Percentiles rank a stretch among this genome's conserved stretches.
Conservation (phyloP, 2,329 filamentous ascomycete species). For the Epichloe glyceriae region DNA sequence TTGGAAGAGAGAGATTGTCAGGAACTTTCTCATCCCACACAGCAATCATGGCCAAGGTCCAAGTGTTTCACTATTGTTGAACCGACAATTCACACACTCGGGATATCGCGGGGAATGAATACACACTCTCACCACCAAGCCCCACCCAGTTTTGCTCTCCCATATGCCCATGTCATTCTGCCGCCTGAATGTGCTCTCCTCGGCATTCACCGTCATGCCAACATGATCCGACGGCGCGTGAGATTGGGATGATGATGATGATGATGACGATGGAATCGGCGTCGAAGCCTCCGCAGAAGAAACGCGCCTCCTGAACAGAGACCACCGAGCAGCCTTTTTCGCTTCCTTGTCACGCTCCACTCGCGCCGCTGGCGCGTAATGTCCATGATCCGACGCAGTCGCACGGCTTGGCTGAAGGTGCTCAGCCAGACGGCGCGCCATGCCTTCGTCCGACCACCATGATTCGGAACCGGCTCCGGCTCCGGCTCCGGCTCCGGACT, state of each 20-base stretch:
- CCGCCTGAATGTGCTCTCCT: constrained; percentile 36
- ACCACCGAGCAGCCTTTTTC: constrained; percentile 16
- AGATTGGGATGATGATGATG: background rate
- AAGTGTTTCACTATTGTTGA: no score
- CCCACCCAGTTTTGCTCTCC: constrained; percentile 38
- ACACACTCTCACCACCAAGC: constrained; percentile 26
- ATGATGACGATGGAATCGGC: background rate
- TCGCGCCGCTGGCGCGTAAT: constrained; percentile 6
- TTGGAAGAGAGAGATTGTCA: no score
- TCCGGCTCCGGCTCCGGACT: background rate
- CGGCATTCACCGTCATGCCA: constrained; percentile 28
- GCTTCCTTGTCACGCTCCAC: constrained; percentile 20
- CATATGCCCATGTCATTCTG: constrained; percentile 39
- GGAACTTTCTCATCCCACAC: no score
- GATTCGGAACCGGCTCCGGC: constrained; percentile 9
- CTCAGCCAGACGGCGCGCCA: constrained; percentile 31
- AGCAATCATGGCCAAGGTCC: no score
- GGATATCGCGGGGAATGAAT: background rate
- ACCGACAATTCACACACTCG: no score
- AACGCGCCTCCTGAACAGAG: constrained; percentile 17
- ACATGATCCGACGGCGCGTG: constrained; percentile 13
- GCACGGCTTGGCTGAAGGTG: constrained; percentile 26
- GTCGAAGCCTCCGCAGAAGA: background rate
- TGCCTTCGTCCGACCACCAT: constrained; percentile 35
- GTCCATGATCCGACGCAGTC: constrained; percentile 12